Base-by-base conservation (phyloP, 2,329 filamentous ascomycete species). In the Microdochium nivale region DNA sequence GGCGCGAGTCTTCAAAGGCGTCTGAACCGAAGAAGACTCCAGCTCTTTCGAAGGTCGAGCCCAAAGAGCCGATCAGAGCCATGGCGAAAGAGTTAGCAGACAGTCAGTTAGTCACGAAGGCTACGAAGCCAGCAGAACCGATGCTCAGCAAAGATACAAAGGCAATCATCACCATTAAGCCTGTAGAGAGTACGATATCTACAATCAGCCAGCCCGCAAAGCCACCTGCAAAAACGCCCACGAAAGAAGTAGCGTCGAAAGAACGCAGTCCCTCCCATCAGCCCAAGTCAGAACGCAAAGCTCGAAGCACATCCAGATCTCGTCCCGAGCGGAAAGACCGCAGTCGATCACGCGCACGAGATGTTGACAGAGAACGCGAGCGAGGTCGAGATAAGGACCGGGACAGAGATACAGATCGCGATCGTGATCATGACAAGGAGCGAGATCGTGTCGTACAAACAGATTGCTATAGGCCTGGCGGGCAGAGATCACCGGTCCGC, bases 1-100 rank as follows among this genome's bases (percentile, higher is more conserved):
- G 71, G 50, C 64, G 71, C 49, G 73, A 77, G 16, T 70, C 74
- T 2, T 64, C 73, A 5, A 76, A 75, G 57, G 61, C 66, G 13
- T 52, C 67, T 0, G 72, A 75, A 21, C 53, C 64, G 7, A 75
- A 70, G 56, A 78, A 74, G 55, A 51, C 46, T 8, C 48, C 56
- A 2, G 62, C 63, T 33, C 46, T 56, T 44, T 50, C 58, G 14
- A 74, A 69, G 52, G 35, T 55, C 3, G 70, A 72, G 25, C 50
- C 54, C 5, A 54, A 51, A 43, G 50, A 51, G 24, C 40, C 32
- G 30, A 50, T 25, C 32, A 43, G 25, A 19, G 52, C 50, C 13
- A 43, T 11, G 30, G 40, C 53, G 19, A 44, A 24, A 19, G 53
- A 54, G 8, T 11, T 14, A 3, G 61, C 59, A 48, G 59, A 59